These are phyloP conservation scores for Irpex rosettiformis DNA, from an alignment of 1,284 basidiomycete species.

Conservation along the genomic window DNA sequence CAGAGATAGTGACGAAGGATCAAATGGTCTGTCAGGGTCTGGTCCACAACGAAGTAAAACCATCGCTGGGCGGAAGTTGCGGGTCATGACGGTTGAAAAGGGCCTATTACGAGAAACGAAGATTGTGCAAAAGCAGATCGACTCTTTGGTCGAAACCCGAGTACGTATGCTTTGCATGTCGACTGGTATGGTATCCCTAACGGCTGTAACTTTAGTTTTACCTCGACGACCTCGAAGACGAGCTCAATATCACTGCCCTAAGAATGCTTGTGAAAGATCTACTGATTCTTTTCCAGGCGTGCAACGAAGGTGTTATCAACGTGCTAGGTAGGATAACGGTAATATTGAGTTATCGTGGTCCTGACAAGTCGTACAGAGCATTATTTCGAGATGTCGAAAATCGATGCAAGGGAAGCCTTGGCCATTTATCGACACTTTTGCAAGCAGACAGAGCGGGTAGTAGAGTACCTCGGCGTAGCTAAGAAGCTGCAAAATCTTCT, in stretches of 20 bases:
- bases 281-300: constrained; percentile 92
- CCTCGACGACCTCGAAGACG: constrained; percentile 89
- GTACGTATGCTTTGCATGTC: constrained; percentile 42
- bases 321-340: constrained; percentile 62
- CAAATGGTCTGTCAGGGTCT: constrained; percentile 7
- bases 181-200: background rate
- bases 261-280: constrained; percentile 98
- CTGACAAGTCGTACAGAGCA: constrained; percentile 59
- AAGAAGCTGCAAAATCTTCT: constrained; percentile 90
- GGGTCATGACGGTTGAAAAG: constrained; percentile 94
- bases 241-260: constrained; percentile 86
- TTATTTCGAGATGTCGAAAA: constrained; percentile 98
- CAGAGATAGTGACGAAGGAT: constrained; percentile 16
- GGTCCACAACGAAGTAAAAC: constrained; percentile 67
- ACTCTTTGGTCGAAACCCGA: constrained; percentile 82
- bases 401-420: constrained; percentile 86
- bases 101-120: constrained; percentile 92
- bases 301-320: constrained; percentile 98
- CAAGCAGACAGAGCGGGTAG: constrained; percentile 90
- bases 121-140: constrained; percentile 87
- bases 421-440: constrained; percentile 94
- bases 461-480: constrained; percentile 92
- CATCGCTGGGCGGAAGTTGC: constrained; percentile 77
- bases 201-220: constrained; percentile 68
- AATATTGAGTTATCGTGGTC: constrained; percentile 3